Base-by-base conservation (phyloP, 257 asterid species). In the Lavandula angustifolia region DNA sequence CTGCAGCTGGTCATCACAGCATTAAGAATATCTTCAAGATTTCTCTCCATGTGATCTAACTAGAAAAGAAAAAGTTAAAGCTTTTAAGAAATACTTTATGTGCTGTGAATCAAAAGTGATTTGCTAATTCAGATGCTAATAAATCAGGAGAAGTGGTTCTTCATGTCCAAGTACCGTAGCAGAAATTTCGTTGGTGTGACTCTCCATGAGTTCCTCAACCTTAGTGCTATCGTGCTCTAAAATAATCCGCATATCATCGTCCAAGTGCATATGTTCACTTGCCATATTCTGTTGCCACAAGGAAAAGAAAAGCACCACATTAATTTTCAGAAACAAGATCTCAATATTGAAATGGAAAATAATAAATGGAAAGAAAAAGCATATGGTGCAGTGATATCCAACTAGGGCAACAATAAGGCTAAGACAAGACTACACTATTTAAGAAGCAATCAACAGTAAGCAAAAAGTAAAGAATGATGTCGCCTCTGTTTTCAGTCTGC, bases 1-100 rank as follows among this genome's bases (percentile, higher is more conserved):
- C 98, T 88, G 91, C 87, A 86, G 50, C 73, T 84, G 14, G 87
- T 69, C 84, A 80, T 80, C 48, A 76, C 67, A 42, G 27, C 53
- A 71, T 84, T 73, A 48, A 91, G 81, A 67, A 86, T 75, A 66
- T 79, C 91, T 67, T 91, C 94, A 46, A 91, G 84, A 60, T 79
- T 84, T 81, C 67, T 77, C 80, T 88, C 95, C 96, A 88, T 91
- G 84, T 80, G 75, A 46, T 59, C 48, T 62, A 91, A 77, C 98
- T 91, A 83, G 58, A 75, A 37, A 58, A 7, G 42, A 31, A 54
- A 32, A 44, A 66, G 53, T 33, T 16, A 37, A 16, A 17, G 29
- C 57, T 40, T 37, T 49, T 35, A 10, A 74, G 57, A 44, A 31
- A 52, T 29, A 9, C 6, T 11, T 14, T 32, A 42, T 29, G 40